Conservation (phyloP, 805 yeast genomes). For the Candida andamanensis region DNA sequence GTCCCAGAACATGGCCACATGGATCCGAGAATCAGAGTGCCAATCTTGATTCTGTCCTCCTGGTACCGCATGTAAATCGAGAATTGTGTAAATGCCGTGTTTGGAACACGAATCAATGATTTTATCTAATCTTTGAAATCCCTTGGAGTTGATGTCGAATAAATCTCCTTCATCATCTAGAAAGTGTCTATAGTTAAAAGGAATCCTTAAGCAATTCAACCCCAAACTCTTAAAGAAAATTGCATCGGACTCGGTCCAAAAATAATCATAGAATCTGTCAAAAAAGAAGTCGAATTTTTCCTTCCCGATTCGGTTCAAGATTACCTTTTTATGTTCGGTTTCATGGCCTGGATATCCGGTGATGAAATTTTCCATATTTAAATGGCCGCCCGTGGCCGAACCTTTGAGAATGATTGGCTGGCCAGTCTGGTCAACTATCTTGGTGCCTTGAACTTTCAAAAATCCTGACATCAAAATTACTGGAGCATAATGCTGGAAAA, state of each 20-base stretch:
- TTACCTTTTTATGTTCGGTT: constrained; percentile 42
- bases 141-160: constrained; percentile 37
- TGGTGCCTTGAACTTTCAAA: constrained; percentile 41
- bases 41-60: constrained; percentile 55
- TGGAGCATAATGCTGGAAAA: too few relatives aligned
- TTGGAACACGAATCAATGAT: constrained; percentile 41
- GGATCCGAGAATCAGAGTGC: constrained; percentile 46
- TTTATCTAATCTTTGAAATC: constrained; percentile 41
- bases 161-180: constrained; percentile 42
- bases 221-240: constrained; percentile 36
- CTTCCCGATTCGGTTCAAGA: constrained; percentile 37
- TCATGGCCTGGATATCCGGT: constrained; percentile 54
- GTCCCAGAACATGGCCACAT: constrained; percentile 46
- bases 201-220: constrained; percentile 45
- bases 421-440: constrained; percentile 41
- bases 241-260: constrained; percentile 50
- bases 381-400: constrained; percentile 46
- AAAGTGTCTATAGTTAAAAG: constrained; percentile 50
- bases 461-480: constrained; percentile 14
- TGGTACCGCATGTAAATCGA: constrained; percentile 47
- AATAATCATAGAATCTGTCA: constrained; percentile 48
- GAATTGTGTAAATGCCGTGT: constrained; percentile 43
- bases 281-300: constrained; percentile 47
- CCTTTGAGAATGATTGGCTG: constrained; percentile 41
- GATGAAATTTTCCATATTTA: constrained; percentile 54